Evolutionary conservation across 768 basidiomycete genomes (phyloP), one percentile per base, ranked within the genome.

Genomic region (Galerina sulciceps): DNA sequence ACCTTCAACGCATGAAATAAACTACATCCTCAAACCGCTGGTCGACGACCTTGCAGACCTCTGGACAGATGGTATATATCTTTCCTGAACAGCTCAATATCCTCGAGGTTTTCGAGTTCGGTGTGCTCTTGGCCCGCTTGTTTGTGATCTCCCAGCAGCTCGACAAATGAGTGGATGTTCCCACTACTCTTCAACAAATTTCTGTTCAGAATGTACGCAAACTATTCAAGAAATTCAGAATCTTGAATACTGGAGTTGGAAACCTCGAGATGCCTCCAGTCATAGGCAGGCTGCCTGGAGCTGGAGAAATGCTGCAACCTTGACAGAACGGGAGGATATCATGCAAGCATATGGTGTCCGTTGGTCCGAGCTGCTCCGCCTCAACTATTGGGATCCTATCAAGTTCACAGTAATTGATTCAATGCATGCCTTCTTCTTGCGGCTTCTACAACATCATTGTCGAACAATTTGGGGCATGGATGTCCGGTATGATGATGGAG

Each of bases 321-420:
- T 26, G 11, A 38, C 48, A 18, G 53, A 60, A 8, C 54, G 57
- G 14, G 23, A 48, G 2, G 36, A 18, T 0, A 23, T 69, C 5
- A 65, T 61, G 47, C 51, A 63, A 3, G 42, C 35, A 13, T 58
- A 65, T 17, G 71, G 74, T 0, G 51, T 73, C 1, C 48, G 69
- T 0, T 79, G 66, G 65, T 69, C 71, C 0, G 63, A 68, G 11
- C 53, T 77, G 0, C 61, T 73, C 15, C 44, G 60, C 4, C 64
- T 79, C 0, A 66, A 69, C 0, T 77, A 78, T 57, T 77, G 74
- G 75, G 61, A 75, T 35, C 70, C 70, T 1, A 67, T 65, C 6
- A 38, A 17, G 6, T 69, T 63, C 20, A 31, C 65, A 0, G 58
- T 72, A 0, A 62, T 75, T 10, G 74, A 79, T 23, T 57, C 65